These are phyloP conservation scores for Beauveria scarabaeidicola DNA, from an alignment of 2,329 filamentous ascomycete species.

Conservation along the genomic window DNA sequence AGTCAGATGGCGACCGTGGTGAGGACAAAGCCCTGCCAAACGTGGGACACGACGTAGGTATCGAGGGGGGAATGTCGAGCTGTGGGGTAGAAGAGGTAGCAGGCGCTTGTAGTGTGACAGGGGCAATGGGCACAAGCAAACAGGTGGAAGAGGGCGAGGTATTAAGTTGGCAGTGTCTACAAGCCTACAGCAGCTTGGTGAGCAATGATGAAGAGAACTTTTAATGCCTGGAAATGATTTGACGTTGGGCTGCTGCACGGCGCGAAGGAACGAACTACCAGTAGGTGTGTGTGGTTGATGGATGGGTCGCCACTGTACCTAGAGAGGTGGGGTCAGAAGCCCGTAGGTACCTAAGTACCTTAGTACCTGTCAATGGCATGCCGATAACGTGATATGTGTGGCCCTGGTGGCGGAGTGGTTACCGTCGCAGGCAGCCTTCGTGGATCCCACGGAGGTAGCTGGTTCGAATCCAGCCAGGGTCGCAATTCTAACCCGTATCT, in stretches of 20 bases:
- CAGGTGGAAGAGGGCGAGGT: background rate
- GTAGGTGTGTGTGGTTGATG: background rate
- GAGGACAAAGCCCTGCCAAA: constrained; percentile 1
- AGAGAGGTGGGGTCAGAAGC: background rate
- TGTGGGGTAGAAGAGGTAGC: constrained; percentile 9
- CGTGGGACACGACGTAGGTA: constrained; percentile 9
- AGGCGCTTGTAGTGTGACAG: constrained; percentile 5
- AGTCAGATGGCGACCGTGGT: constrained; percentile 5
- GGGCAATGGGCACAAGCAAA: background rate
- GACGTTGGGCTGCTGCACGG: background rate
- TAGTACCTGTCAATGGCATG: background rate
- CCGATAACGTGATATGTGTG: constrained; percentile 6
- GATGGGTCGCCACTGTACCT: background rate
- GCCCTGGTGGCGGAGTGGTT: no score
- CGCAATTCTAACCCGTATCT: no score
- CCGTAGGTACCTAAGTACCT: background rate
- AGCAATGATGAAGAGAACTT: background rate
- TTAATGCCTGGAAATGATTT: constrained; percentile 6
- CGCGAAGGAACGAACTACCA: background rate
- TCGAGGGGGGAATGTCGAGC: constrained; percentile 4
- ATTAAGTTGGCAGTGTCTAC: background rate
- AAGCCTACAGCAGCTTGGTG: background rate
- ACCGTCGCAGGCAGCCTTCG: no score
- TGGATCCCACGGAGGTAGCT: no score
- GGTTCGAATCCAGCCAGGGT: no score